Percentiles rank a stretch among this genome's conserved stretches.
phyloP scores from a whole-genome alignment of 768 basidiomycete species.

The Clathrus columnatus region DNA sequence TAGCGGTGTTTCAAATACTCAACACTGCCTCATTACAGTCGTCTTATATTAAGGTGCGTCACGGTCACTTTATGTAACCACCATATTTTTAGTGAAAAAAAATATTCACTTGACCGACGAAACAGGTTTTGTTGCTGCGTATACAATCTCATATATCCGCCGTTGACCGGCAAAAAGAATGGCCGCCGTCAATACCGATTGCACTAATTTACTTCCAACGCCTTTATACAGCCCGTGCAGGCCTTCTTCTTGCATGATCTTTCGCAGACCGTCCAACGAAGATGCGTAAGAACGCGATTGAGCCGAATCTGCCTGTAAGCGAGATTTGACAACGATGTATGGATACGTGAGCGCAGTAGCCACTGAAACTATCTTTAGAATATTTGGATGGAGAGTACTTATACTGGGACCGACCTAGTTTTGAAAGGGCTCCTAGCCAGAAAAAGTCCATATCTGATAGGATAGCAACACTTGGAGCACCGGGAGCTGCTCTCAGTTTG shows the following conservation, averaged over 20 bases:
- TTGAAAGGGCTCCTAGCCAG: constrained; percentile 87
- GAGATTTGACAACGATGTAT: constrained; percentile 70
- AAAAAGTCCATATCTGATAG: constrained; percentile 89
- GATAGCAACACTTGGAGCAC: constrained; percentile 33
- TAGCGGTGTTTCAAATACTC: neutral
- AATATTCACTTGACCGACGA: neutral
- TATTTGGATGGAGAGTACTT: constrained; percentile 25
- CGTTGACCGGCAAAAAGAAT: constrained; percentile 89
- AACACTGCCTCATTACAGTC: too few relatives aligned
- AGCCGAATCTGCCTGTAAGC: constrained; percentile 68
- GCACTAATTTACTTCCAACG: constrained; percentile 77
- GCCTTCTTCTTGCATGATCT: constrained; percentile 73
- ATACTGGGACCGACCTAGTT: constrained; percentile 49
- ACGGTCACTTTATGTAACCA: neutral
- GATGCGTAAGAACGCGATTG: constrained; percentile 66
- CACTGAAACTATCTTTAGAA: constrained; percentile 27
- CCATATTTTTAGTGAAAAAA: neutral
- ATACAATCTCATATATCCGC: constrained; percentile 55
- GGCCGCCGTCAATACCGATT: constrained; percentile 88
- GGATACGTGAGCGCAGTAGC: constrained; percentile 60
- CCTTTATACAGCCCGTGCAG: constrained; percentile 82
- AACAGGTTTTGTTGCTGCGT: neutral
- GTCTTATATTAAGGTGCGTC: neutral
- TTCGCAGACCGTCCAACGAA: constrained; percentile 63
- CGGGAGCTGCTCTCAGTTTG: constrained; percentile 37